These are phyloP conservation scores for Lachancea thermotolerans DNA, from an alignment of 805 yeast species.

Conservation along the genomic window DNA sequence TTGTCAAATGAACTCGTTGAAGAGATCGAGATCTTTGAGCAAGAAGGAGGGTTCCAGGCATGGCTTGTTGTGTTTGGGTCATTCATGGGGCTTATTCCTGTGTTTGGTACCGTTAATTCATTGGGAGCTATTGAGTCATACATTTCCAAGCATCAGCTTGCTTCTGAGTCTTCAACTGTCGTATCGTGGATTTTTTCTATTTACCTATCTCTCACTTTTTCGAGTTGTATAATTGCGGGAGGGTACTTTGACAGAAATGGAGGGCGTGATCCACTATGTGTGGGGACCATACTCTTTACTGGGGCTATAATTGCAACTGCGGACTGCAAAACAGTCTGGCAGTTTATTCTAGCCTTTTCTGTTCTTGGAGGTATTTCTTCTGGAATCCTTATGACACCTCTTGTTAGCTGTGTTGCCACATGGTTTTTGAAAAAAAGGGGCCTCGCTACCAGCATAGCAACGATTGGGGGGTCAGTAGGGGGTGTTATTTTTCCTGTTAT, in stretches of 20 bases:
- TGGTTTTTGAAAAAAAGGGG: conserved; percentile 60
- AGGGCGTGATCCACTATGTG: conserved; percentile 37
- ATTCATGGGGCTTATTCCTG: conserved; percentile 51
- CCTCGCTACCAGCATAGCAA: conserved; percentile 44
- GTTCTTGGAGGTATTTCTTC: conserved; percentile 52
- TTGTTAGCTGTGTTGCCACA: conserved; percentile 56
- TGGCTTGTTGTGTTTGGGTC: conserved; percentile 54
- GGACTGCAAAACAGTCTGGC: conserved; percentile 45
- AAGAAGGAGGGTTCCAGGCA: conserved; percentile 54
- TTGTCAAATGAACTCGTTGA: neutral
- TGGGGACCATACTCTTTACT: conserved; percentile 41
- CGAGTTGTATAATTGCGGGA: conserved; percentile 49
- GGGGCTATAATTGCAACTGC: conserved; percentile 54
- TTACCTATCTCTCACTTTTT: conserved; percentile 44
- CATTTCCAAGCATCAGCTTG: conserved; percentile 48
- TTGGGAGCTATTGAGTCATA: conserved; percentile 64
- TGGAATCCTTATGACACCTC: conserved; percentile 54
- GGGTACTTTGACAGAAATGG: conserved; percentile 61
- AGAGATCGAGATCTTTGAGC: conserved; percentile 20
- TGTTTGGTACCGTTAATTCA: conserved; percentile 54
- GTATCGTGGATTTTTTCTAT: conserved; percentile 66
- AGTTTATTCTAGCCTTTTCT: conserved; percentile 56
- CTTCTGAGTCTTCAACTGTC: conserved; percentile 40
- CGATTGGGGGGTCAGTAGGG: conserved; percentile 51
- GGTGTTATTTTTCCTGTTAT: conserved; percentile 51